Percentiles rank a stretch among this genome's conserved stretches.
These are phyloP conservation scores for Salix purpurea DNA, from an alignment of 345 rosid genomes.

Conservation along the genomic window DNA sequence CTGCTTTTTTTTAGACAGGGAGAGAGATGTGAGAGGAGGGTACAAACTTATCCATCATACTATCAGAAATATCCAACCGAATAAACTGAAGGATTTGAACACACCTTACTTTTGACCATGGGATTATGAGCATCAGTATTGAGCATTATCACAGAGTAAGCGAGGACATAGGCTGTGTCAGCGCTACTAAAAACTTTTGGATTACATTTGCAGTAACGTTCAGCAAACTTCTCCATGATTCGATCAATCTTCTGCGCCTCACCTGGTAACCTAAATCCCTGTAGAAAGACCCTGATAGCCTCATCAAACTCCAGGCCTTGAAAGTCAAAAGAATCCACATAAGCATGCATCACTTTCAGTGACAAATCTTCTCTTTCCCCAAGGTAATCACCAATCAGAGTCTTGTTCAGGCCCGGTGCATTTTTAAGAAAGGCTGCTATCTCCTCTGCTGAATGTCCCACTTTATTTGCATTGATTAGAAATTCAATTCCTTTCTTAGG, in stretches of 20 bases:
- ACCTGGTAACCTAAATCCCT: slow-evolving; percentile 95
- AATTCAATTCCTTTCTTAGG: slow-evolving; percentile 97
- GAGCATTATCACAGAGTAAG: slow-evolving; percentile 94
- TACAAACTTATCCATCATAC: slow-evolving; percentile 17
- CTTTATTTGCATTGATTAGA: slow-evolving; percentile 89
- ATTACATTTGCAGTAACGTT: slow-evolving; percentile 95
- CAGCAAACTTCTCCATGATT: slow-evolving; percentile 97
- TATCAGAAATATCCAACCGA: slow-evolving; percentile 19
- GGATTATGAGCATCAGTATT: slow-evolving; percentile 99
- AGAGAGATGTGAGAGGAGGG: not conserved
- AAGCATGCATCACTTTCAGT: slow-evolving; percentile 96
- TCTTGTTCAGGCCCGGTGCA: slow-evolving; percentile 84
- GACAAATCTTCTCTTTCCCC: slow-evolving; percentile 97
- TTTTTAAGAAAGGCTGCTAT: slow-evolving; percentile 89
- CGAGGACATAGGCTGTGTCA: slow-evolving; percentile 97
- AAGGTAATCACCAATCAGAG: slow-evolving; percentile 89
- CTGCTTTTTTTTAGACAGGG: slow-evolving; percentile 33
- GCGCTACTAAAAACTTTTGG: slow-evolving; percentile 91
- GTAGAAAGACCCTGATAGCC: slow-evolving; percentile 81
- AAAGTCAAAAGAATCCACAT: slow-evolving; percentile 91
- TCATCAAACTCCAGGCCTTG: slow-evolving; percentile 89
- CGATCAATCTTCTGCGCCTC: slow-evolving; percentile 99
- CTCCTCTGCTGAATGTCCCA: slow-evolving; percentile 89
- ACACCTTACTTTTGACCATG: slow-evolving; percentile 95
- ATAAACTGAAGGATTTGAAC: slow-evolving; percentile 20